phyloP scores from a whole-genome alignment of 2,329 filamentous ascomycete genomes.

The Aureobasidium lini region DNA sequence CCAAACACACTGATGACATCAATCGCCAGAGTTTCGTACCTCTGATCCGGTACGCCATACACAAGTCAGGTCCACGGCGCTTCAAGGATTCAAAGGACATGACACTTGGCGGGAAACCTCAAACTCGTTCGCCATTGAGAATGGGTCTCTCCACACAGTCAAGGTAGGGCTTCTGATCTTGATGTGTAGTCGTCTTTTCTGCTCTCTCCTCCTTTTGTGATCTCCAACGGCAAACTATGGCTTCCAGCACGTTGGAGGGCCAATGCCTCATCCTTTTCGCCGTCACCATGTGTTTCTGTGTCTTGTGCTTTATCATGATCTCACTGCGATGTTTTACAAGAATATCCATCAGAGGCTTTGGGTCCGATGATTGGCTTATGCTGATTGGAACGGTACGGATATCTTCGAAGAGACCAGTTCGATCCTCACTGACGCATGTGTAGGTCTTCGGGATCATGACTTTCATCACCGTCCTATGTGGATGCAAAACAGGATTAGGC shows the following conservation, averaged over 20 bases:
- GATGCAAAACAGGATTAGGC: constrained; percentile 13
- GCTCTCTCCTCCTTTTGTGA: background rate
- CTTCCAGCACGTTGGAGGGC: background rate
- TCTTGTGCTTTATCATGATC: constrained; percentile 1
- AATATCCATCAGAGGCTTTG: constrained; percentile 7
- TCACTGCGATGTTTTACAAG: constrained; percentile 8
- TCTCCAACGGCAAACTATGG: background rate
- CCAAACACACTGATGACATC: background rate
- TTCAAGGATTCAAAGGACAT: background rate
- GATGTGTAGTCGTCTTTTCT: background rate
- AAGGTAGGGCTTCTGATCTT: background rate
- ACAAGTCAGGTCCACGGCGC: background rate
- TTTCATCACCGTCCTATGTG: background rate
- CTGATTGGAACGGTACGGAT: background rate
- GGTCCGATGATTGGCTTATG: constrained; percentile 13
- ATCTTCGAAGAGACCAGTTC: background rate
- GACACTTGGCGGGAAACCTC: background rate
- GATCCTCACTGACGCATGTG: background rate
- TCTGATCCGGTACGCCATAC: background rate
- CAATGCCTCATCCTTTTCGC: background rate
- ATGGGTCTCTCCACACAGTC: background rate
- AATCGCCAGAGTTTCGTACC: no score
- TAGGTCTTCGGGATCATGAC: constrained; percentile 10
- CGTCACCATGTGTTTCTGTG: background rate
- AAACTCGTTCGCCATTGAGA: background rate